Percentiles rank a stretch among this genome's conserved stretches.
These are phyloP conservation scores for Zoysia matrella DNA, from an alignment of 202 grass and related monocot genomes.

Conservation along the genomic window DNA sequence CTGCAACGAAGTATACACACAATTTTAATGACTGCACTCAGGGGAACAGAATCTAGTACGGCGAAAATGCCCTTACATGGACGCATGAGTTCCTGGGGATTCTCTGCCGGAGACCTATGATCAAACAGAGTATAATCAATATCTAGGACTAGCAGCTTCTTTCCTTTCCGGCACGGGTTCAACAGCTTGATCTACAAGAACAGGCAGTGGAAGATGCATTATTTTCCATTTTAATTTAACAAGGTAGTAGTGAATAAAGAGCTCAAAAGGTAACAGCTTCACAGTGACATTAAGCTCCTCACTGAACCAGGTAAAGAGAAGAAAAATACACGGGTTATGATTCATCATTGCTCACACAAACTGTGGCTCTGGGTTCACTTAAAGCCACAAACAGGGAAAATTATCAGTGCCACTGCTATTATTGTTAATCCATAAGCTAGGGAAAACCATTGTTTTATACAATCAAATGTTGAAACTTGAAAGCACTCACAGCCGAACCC, in stretches of 20 bases:
- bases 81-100: conserved; percentile 91
- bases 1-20: conserved; percentile 49
- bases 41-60: conserved; percentile 4
- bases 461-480: background rate
- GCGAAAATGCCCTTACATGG: conserved; percentile 68
- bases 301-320: conserved; percentile 31
- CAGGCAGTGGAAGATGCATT: conserved; percentile 30
- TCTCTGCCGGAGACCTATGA: conserved; percentile 85
- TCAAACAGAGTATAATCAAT: conserved; percentile 99
- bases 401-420: background rate
- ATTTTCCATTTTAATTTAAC: conserved; percentile 13
- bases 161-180: conserved; percentile 91
- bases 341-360: conserved; percentile 22
- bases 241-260: conserved; percentile 2
- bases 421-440: background rate
- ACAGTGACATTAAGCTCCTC: conserved; percentile 14
- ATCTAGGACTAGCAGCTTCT: conserved; percentile 92
- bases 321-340: background rate
- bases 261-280: conserved; percentile 9
- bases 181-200: conserved; percentile 85
- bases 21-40: conserved; percentile 8
- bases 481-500: background rate
- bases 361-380: background rate
- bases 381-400: conserved; percentile 9
- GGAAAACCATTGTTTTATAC: conserved; percentile 8